Conservation (phyloP, 192 early-diverging fungal genomes). For the Linnemannia schmuckeri region DNA sequence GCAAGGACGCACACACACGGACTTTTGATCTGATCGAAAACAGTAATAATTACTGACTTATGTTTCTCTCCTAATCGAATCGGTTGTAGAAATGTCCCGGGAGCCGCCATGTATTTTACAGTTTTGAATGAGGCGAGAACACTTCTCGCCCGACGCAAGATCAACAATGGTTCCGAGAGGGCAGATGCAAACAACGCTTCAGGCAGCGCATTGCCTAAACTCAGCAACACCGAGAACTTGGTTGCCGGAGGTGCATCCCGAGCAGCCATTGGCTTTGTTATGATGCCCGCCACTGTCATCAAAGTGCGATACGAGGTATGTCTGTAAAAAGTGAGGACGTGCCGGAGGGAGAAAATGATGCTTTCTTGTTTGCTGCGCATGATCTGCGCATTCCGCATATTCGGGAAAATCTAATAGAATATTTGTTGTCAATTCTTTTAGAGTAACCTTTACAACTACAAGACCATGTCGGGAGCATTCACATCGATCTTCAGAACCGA, state of each 20-base stretch:
- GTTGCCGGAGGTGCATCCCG: conserved; percentile 77
- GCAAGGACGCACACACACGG: not conserved
- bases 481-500: conserved; percentile 75
- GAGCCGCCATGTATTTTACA: conserved; percentile 80
- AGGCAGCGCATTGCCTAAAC: conserved; percentile 53
- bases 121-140: conserved; percentile 73
- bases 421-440: conserved; percentile 37
- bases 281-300: conserved; percentile 96
- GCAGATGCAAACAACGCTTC: conserved; percentile 8
- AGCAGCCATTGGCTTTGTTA: conserved; percentile 82
- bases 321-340: not conserved
- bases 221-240: conserved; percentile 76
- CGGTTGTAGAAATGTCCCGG: conserved; percentile 71
- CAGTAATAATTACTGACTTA: too few species aligned
- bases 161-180: conserved; percentile 30
- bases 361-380: not conserved
- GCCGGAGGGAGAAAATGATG: not conserved
- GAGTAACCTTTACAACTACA: conserved; percentile 89
- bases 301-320: conserved; percentile 91
- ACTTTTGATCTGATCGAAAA: not conserved
- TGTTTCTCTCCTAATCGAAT: not conserved
- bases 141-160: conserved; percentile 58
- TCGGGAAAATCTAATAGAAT: not conserved
- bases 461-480: conserved; percentile 75
- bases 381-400: not conserved